A percentile compares a stretch with the other conserved stretches of the same genome.
Conservation (phyloP, 1,284 basidiomycete genomes). For the Ceratobasidium sp. region DNA sequence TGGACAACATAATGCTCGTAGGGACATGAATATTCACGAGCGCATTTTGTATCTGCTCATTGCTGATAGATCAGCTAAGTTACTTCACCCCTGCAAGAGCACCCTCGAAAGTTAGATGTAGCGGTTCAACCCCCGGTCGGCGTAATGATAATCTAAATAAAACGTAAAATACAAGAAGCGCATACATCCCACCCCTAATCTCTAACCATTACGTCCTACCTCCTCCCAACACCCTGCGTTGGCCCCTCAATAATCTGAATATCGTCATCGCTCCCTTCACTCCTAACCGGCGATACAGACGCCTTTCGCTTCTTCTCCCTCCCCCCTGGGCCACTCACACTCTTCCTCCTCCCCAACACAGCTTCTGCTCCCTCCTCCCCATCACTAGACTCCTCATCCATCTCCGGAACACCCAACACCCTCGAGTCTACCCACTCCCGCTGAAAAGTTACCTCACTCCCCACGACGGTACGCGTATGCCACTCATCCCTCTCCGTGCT, state of each 20-base stretch:
- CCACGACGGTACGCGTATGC: slow-evolving; percentile 26
- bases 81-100: too few species aligned
- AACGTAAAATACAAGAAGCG: too few species aligned
- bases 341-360: not conserved
- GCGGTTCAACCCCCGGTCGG: too few species aligned
- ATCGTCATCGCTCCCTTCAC: slow-evolving; percentile 31
- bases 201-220: too few species aligned
- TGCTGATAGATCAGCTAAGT: too few species aligned
- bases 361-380: slow-evolving; percentile 4
- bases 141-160: too few species aligned
- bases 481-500: slow-evolving; percentile 36
- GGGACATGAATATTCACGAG: too few species aligned
- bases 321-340: not conserved
- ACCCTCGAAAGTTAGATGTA: too few species aligned
- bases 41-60: too few species aligned
- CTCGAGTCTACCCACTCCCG: slow-evolving; percentile 35
- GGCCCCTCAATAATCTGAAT: slow-evolving; percentile 40
- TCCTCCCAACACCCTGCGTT: too few species aligned
- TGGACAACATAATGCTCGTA: too few species aligned
- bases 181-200: too few species aligned
- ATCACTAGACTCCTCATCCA: not conserved
- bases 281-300: slow-evolving; percentile 31
- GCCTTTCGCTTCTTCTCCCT: slow-evolving; percentile 36
- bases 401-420: not conserved
- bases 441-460: slow-evolving; percentile 36